These are phyloP conservation scores for Colletotrichum spaethianum DNA, from an alignment of 2,329 filamentous ascomycete species.

Conservation along the genomic window DNA sequence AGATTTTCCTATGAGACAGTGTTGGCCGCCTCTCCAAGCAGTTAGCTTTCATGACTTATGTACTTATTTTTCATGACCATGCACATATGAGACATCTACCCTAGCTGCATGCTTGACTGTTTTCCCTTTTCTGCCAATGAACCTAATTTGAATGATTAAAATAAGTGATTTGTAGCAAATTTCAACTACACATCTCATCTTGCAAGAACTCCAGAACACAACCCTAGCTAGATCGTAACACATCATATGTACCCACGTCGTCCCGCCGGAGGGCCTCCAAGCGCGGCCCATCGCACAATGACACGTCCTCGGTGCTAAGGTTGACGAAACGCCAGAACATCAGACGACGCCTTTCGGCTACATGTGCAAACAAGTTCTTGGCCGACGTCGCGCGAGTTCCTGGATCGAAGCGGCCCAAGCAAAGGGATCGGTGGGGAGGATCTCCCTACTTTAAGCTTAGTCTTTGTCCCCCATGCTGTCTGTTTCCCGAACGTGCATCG, in stretches of 20 bases:
- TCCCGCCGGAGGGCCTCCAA: background rate
- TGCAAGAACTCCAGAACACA: background rate
- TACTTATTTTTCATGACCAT: background rate
- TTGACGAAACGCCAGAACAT: conserved; percentile 5
- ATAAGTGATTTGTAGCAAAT: no score
- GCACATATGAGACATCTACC: background rate
- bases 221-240: background rate
- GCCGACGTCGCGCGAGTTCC: background rate
- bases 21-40: background rate
- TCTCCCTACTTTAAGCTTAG: background rate
- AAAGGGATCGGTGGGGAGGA: background rate
- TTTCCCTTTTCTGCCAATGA: background rate
- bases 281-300: conserved; percentile 4
- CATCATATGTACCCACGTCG: background rate
- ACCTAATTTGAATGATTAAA: no score
- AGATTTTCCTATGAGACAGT: no score
- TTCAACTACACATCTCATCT: background rate
- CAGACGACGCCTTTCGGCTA: conserved; percentile 27
- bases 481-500: background rate
- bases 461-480: background rate
- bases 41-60: background rate
- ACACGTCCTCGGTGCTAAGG: conserved; percentile 24
- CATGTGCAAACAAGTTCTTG: background rate
- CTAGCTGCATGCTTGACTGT: background rate
- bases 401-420: background rate